Evolutionary conservation across 345 rosid species (phyloP).

Genomic region (Rhizophora apiculata): DNA sequence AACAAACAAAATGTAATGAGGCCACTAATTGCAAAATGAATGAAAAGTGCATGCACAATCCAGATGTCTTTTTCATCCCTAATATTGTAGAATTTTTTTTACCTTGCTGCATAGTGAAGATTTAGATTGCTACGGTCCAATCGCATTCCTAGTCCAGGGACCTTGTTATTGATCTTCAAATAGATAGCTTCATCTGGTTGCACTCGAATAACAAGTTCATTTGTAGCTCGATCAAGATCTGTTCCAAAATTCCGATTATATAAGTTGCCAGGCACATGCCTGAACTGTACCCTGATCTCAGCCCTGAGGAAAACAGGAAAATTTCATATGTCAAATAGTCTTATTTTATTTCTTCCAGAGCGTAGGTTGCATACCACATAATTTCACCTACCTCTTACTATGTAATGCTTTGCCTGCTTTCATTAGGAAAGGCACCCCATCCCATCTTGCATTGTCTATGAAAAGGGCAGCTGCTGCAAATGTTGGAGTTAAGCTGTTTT

Average conservation of each 20-base stretch:
- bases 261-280: constrained; percentile 94
- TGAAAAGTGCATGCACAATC: background rate
- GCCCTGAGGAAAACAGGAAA: constrained; percentile 45
- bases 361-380: background rate
- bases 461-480: constrained; percentile 98
- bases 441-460: constrained; percentile 98
- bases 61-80: background rate
- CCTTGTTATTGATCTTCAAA: constrained; percentile 94
- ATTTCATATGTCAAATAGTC: background rate
- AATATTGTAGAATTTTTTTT: background rate
- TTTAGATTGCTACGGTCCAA: constrained; percentile 83
- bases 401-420: constrained; percentile 98
- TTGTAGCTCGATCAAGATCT: constrained; percentile 82
- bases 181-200: constrained; percentile 98
- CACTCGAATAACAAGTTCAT: constrained; percentile 92
- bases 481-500: constrained; percentile 87
- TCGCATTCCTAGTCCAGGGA: constrained; percentile 98
- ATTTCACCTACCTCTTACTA: constrained; percentile 52
- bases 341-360: background rate
- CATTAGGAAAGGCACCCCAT: constrained; percentile 95
- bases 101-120: constrained; percentile 94
- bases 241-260: constrained; percentile 72
- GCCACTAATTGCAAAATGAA: background rate
- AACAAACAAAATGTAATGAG: too few relatives aligned
- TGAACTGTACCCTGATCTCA: constrained; percentile 96